phyloP scores from a whole-genome alignment of 495 filamentous ascomycete genomes.

The Aspergillus avenaceus region DNA sequence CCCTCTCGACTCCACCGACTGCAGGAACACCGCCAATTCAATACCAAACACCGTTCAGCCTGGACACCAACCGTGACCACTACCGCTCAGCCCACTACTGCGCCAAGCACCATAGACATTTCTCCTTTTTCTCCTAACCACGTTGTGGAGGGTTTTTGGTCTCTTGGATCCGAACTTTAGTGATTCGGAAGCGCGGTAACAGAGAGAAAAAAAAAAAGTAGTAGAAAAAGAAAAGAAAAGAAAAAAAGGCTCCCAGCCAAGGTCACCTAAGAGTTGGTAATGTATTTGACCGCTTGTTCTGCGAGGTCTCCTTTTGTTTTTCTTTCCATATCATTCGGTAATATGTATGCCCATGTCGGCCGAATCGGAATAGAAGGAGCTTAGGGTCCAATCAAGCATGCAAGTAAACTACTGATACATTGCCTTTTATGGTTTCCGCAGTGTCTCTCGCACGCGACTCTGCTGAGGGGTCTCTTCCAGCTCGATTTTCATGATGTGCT shows the following conservation, averaged over 20 bases:
- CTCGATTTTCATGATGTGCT: conserved; percentile 83
- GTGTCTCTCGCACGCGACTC: conserved; percentile 22
- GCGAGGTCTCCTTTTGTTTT: neutral
- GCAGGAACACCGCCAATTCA: conserved; percentile 26
- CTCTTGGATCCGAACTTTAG: conserved; percentile 1
- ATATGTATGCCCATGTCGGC: neutral
- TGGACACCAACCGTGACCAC: conserved; percentile 8
- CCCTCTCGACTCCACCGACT: conserved; percentile 8
- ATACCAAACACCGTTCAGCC: conserved; percentile 4
- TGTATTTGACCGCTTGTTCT: neutral
- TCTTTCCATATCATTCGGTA: neutral
- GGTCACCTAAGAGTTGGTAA: neutral
- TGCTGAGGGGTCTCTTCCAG: conserved; percentile 58
- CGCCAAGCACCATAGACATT: conserved; percentile 19
- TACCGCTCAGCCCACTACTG: conserved; percentile 18
- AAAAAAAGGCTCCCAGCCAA: neutral
- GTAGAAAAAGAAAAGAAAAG: neutral
- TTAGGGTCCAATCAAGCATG: neutral
- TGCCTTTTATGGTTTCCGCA: conserved; percentile 13
- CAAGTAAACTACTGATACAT: neutral
- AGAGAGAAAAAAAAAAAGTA: neutral
- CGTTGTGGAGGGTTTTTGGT: conserved; percentile 17
- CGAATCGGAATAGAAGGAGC: neutral
- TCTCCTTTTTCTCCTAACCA: conserved; percentile 18
- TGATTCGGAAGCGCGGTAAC: neutral